phyloP scores from a whole-genome alignment of 2,329 filamentous ascomycete genomes.

The Endothia cerciana region DNA sequence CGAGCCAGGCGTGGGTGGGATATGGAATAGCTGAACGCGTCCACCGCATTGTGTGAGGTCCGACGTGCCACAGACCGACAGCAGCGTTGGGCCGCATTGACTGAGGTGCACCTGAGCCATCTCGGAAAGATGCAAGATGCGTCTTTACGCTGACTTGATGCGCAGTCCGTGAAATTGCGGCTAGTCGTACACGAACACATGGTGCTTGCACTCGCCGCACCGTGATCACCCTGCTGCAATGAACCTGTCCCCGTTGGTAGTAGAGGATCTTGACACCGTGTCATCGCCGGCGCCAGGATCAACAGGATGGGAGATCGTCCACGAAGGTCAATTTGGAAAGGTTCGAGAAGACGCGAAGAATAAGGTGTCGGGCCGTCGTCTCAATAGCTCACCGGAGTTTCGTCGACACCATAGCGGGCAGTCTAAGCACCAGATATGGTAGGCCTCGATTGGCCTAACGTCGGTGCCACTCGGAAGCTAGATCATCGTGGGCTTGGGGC shows the following conservation, averaged over 20 bases:
- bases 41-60: constrained; percentile 27
- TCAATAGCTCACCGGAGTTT: neutral
- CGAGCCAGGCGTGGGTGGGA: neutral
- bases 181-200: neutral
- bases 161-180: neutral
- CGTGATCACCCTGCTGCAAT: neutral
- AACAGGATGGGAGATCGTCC: neutral
- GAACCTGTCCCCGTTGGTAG: neutral
- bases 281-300: neutral
- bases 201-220: neutral
- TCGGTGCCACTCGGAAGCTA: neutral
- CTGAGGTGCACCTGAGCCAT: neutral
- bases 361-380: neutral
- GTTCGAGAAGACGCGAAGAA: neutral
- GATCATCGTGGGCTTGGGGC: neutral
- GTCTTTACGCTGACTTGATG: neutral
- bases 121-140: neutral
- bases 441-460: neutral
- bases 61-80: constrained; percentile 17
- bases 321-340: neutral
- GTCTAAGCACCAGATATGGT: neutral
- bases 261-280: too few species aligned
- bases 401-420: neutral
- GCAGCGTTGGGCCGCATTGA: constrained; percentile 4
- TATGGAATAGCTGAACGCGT: constrained; percentile 18